Base-by-base conservation (phyloP, 2,329 filamentous ascomycete species). In the Colletotrichum magnum region DNA sequence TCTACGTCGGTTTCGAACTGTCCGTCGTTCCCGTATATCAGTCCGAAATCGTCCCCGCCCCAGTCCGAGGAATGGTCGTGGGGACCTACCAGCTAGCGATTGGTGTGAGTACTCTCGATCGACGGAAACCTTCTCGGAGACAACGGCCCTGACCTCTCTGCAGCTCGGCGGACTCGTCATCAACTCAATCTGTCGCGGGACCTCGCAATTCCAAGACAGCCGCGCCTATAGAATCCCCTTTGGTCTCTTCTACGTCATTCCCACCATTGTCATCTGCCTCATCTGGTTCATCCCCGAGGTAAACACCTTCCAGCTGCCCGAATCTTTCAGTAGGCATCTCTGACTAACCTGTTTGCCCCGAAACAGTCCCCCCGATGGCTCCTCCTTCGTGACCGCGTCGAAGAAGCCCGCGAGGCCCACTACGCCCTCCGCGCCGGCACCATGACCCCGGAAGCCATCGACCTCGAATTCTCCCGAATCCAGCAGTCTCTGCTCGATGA, bases 1-100 rank as follows among this genome's bases (percentile, higher is more conserved):
- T 79, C 26, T 82, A 82, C 51, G 73, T 82, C 39, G 81, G 81
- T 12, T 82, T 81, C 75, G 80, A 83, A 63, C 73, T 82, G 13
- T 76, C 81, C 0, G 74, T 79, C 2, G 77, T 81, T 0, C 81
- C 81, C 0, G 74, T 77, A 0, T 80, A 76, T n/a, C 79, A 80
- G 60, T 79, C 79, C 0, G 80, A 81, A 64, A 75, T 80, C 28
- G 74, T 77, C 1, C 79, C 78, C 0, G 72, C 72, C 2, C 66
- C 72, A 2, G 72, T 75, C 2, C 77, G 80, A 32, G 79, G 79
- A 0, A 73, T 80, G 26, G 73, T 77, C 16, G 79, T 81, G 2
- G 77, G 76, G 15, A 75, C 78, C 0, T 82, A 82, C 64, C 78
- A 80, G 48, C 68, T 80, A 1, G 75, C 75, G 18, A 71, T 80